Percentiles rank a stretch among this genome's conserved stretches.
These are phyloP conservation scores for Arthromyces matolae DNA, from an alignment of 768 basidiomycete species.

Conservation along the genomic window DNA sequence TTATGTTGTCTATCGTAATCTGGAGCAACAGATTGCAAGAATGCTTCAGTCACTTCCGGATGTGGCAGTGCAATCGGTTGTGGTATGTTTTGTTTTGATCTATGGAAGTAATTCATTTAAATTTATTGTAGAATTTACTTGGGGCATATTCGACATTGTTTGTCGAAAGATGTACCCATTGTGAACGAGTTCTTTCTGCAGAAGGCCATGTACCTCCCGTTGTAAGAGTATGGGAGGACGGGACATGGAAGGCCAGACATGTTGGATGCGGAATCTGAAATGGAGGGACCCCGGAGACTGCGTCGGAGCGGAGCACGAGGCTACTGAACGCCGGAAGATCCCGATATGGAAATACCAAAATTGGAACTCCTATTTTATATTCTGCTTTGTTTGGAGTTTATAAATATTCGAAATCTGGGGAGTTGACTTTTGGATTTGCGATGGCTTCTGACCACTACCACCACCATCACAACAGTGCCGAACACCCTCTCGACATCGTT, in stretches of 20 bases:
- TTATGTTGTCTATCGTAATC: conserved; percentile 56
- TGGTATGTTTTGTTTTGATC: conserved; percentile 34
- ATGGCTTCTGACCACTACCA: conserved; percentile 7
- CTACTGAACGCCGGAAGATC: conserved; percentile 11
- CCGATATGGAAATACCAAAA: conserved; percentile 5
- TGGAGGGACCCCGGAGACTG: conserved; percentile 8
- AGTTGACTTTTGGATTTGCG: not conserved
- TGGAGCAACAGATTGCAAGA: conserved; percentile 64
- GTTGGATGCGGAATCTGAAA: conserved; percentile 24
- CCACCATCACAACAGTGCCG: conserved; percentile 5
- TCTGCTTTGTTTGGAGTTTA: conserved; percentile 15
- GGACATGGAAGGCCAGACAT: conserved; percentile 52
- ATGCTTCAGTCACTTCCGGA: conserved; percentile 53
- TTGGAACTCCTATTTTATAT: too few relatives aligned
- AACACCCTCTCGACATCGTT: not conserved
- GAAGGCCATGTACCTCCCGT: conserved; percentile 76
- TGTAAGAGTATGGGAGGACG: conserved; percentile 50
- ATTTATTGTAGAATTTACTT: conserved; percentile 50
- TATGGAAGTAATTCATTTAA: too few relatives aligned
- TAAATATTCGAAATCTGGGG: conserved; percentile 17
- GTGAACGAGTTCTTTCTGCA: conserved; percentile 61
- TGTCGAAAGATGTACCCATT: conserved; percentile 53
- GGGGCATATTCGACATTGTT: conserved; percentile 60
- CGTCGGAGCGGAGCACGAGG: conserved; percentile 15
- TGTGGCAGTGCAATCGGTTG: conserved; percentile 49